Conservation (phyloP, 768 basidiomycete species). For the Mycena polygramma region DNA sequence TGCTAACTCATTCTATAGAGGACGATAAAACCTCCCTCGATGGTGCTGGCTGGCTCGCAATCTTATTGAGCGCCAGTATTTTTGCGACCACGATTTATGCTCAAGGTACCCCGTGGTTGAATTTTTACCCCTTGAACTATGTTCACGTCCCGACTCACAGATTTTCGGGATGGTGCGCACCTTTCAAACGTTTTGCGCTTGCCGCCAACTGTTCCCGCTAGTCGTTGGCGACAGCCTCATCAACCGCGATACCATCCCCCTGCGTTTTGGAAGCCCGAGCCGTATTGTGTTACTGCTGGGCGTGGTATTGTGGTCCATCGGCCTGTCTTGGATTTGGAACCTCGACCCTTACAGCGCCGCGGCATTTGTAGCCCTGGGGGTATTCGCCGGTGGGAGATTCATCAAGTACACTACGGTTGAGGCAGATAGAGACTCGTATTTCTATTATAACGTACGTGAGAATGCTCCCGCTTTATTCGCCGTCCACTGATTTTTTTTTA, state of each 20-base stretch:
- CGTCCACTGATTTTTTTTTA: background rate
- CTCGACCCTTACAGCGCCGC: conserved; percentile 43
- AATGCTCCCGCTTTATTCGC: too few species aligned
- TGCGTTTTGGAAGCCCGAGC: conserved; percentile 50
- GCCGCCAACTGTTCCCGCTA: conserved; percentile 34
- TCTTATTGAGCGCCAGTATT: conserved; percentile 50
- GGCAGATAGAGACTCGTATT: conserved; percentile 52
- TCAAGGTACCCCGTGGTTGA: conserved; percentile 39
- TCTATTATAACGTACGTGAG: conserved; percentile 51
- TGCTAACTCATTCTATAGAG: conserved; percentile 25
- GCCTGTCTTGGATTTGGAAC: conserved; percentile 49
- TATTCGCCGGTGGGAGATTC: conserved; percentile 48
- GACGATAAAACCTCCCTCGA: conserved; percentile 40
- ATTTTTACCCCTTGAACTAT: too few species aligned
- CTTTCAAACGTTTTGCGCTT: conserved; percentile 43
- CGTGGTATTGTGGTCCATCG: conserved; percentile 51
- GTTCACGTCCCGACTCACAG: background rate
- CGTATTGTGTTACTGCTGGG: conserved; percentile 44
- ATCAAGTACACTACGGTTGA: conserved; percentile 43
- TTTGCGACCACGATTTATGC: conserved; percentile 58
- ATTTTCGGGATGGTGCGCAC: conserved; percentile 33
- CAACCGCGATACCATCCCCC: conserved; percentile 56
- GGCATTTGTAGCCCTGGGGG: conserved; percentile 46
- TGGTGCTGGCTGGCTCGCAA: conserved; percentile 44
- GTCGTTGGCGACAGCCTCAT: conserved; percentile 51